Evolutionary conservation across 176 grass and related monocot species (phyloP), one percentile per base, ranked within the genome.

Genomic region (Lolium multiflorum): DNA sequence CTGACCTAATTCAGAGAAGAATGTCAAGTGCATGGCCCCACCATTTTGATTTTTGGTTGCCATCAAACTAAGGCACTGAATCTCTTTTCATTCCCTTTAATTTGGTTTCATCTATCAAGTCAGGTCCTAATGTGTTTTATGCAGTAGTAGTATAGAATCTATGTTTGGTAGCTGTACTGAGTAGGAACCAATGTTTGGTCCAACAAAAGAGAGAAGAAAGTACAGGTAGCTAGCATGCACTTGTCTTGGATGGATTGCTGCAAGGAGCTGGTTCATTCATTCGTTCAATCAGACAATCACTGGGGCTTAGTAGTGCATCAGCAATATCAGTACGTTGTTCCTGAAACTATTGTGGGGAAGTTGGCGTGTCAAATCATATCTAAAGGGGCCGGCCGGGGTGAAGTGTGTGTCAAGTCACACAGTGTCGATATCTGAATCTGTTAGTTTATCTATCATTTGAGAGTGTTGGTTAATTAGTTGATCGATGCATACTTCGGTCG

Each of bases 341-440:
- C 44, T 66, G 44, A 51, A 50, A 66, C 46, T 81, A 31, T 49
- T 50, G 22, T 5, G 78, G 77, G 6, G 31, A 41, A 77, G 74
- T 9, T 68, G 14, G n/a, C 47, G 4, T 26, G 31, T 68, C 74
- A 62, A 59, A 51, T 68, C 74, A 62, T 48, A 41, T 81, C 44
- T 24, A 39, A 50, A 74, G 11, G 22, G 41, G 41, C 41, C 41
- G 71, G 25, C 47, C 71, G 22, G 46, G 6, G 2, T 48, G 18
- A 49, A 66, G 60, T 77, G 52, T 37, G 35, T 86, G 62, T 47
- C 35, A 85, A 85, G 83, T 35, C 64, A 79, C 35, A 24, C 25
- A 0, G 41, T 74, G 13, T 17, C 7, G 17, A 46, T 46, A 0
- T n/a, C 41, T 43, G 41, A 38, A 28, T 21, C 58, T 48, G 77